Conservation (phyloP, 305 asterid species). For the Fraxinus sp. region DNA sequence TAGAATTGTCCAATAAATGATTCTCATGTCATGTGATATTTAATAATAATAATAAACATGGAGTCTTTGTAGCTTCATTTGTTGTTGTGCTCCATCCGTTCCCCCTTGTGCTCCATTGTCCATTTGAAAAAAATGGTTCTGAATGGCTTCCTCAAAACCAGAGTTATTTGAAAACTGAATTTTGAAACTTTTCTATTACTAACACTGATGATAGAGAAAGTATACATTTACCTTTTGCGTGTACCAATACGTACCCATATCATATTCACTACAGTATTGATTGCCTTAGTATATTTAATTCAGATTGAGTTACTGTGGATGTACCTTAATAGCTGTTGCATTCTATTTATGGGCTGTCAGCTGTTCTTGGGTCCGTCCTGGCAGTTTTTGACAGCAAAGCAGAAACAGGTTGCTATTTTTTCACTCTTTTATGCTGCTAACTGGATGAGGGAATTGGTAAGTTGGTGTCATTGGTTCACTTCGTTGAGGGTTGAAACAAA, state of each 20-base stretch:
- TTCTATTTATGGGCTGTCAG: slow-evolving; percentile 43
- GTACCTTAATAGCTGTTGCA: slow-evolving; percentile 15
- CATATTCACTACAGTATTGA: slow-evolving; percentile 3
- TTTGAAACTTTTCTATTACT: not conserved
- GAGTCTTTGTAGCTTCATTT: not conserved
- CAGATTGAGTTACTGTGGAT: not conserved
- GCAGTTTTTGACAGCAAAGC: slow-evolving; percentile 66
- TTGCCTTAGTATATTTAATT: not conserved
- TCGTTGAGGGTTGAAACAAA: not conserved
- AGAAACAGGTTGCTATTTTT: slow-evolving; percentile 60
- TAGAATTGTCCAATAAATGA: no score
- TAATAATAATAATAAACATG: not conserved
- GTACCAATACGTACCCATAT: not conserved
- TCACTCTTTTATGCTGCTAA: slow-evolving; percentile 81
- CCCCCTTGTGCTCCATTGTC: not conserved
- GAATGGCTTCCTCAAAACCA: not conserved
- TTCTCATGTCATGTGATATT: no score
- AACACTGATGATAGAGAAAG: not conserved
- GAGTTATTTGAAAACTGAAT: not conserved
- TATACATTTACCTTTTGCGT: not conserved
- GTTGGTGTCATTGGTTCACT: slow-evolving; percentile 16
- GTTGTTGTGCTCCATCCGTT: not conserved
- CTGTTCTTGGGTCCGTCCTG: slow-evolving; percentile 49
- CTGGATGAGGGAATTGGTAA: slow-evolving; percentile 89
- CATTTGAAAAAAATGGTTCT: not conserved